phyloP scores from a whole-genome alignment of 2,329 filamentous ascomycete genomes.

The Parastagonospora avenae region DNA sequence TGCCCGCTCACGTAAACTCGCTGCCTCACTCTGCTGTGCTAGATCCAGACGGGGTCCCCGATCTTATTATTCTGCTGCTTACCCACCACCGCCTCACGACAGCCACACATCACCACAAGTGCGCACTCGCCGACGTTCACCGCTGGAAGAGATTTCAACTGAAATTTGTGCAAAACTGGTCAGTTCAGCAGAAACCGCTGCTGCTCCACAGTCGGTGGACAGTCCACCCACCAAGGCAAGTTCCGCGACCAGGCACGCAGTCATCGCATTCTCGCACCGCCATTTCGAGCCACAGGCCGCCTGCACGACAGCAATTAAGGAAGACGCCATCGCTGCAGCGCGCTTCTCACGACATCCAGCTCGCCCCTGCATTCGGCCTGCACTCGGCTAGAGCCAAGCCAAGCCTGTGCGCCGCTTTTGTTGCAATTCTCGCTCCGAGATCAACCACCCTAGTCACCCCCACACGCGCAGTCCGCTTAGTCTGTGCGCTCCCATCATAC shows the following conservation, averaged over 20 bases:
- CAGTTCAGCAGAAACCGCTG: constrained; percentile 8
- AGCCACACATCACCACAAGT: constrained; percentile 11
- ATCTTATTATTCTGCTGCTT: constrained; percentile 1
- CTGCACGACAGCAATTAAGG: constrained; percentile 3
- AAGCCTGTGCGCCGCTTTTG: constrained; percentile 25
- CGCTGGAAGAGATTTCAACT: constrained; percentile 24
- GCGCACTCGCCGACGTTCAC: constrained; percentile 27
- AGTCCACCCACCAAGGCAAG: constrained; percentile 8
- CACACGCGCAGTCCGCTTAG: constrained; percentile 31
- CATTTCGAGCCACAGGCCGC: constrained; percentile 5
- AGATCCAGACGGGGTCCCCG: no score
- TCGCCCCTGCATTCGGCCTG: constrained; percentile 20
- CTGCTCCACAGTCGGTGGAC: constrained; percentile 13
- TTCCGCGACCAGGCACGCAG: constrained; percentile 15
- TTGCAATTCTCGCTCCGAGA: constrained; percentile 28
- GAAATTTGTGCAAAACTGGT: constrained; percentile 23
- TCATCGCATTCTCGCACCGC: constrained; percentile 11
- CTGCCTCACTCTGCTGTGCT: background rate
- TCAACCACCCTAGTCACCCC: constrained; percentile 31
- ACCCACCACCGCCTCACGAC: constrained; percentile 21
- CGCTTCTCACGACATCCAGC: constrained; percentile 8
- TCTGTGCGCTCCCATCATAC: constrained; percentile 29
- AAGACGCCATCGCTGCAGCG: constrained; percentile 5
- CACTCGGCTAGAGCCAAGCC: constrained; percentile 25
- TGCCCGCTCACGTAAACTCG: constrained; percentile 13